A percentile compares a stretch with the other conserved stretches of the same genome.
phyloP scores from a whole-genome alignment of 495 filamentous ascomycete species.

The Aspergillus biplanus region DNA sequence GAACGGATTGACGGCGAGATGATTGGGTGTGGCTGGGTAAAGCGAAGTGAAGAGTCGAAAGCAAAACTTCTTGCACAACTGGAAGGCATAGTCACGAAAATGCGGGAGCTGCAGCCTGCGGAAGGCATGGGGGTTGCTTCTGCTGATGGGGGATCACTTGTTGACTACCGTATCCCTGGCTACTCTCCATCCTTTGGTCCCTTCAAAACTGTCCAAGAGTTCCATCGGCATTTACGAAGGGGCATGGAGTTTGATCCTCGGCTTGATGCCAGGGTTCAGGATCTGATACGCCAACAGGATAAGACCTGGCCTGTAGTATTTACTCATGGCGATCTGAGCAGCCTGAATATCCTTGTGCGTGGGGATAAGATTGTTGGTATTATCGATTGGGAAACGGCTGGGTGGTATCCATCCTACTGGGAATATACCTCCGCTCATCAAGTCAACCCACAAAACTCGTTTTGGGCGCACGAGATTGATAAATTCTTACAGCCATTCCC shows the following conservation, averaged over 20 bases:
- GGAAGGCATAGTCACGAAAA: constrained; percentile 38
- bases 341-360: constrained; percentile 44
- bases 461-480: constrained; percentile 52
- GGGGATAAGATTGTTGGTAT: constrained; percentile 49
- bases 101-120: constrained; percentile 44
- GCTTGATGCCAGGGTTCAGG: constrained; percentile 35
- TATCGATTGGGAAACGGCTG: constrained; percentile 39
- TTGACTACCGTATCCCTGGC: constrained; percentile 42
- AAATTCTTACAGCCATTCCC: constrained; percentile 52
- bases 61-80: constrained; percentile 50
- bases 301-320: constrained; percentile 39
- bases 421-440: constrained; percentile 55
- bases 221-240: constrained; percentile 46
- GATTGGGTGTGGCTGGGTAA: constrained; percentile 35
- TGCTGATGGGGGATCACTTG: constrained; percentile 46
- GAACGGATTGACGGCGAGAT: constrained; percentile 52
- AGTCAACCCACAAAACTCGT: constrained; percentile 51
- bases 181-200: constrained; percentile 41
- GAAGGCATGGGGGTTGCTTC: constrained; percentile 37
- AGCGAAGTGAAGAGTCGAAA: constrained; percentile 43
- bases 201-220: constrained; percentile 45
- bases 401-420: constrained; percentile 56
- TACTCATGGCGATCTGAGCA: constrained; percentile 49
- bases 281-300: constrained; percentile 42
- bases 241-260: constrained; percentile 40